Conservation (phyloP, 495 filamentous ascomycete genomes). For the Pyrenopolyporus hunteri region DNA sequence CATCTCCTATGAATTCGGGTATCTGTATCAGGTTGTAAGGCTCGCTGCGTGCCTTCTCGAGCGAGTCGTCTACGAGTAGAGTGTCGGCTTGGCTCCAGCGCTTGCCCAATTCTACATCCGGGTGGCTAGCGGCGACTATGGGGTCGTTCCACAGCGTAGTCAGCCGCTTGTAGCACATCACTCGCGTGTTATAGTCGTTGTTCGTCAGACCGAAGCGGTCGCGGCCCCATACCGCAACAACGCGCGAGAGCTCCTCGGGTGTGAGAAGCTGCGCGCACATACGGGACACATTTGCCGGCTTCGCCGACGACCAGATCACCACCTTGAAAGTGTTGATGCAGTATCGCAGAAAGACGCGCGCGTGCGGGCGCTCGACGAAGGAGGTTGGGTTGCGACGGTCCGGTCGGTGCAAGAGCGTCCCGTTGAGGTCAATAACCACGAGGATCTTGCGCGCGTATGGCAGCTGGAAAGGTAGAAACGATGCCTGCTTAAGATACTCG, state of each 20-base stretch:
- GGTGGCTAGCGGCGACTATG: constrained; percentile 59
- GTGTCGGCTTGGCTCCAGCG: constrained; percentile 86
- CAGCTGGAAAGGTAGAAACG: constrained; percentile 28
- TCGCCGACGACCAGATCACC: constrained; percentile 91
- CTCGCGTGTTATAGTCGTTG: constrained; percentile 68
- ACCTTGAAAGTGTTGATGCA: constrained; percentile 71
- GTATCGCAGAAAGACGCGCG: constrained; percentile 69
- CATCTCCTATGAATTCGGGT: constrained; percentile 70
- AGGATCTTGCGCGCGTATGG: constrained; percentile 59
- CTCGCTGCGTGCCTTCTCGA: constrained; percentile 77
- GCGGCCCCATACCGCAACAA: constrained; percentile 80
- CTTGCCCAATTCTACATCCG: constrained; percentile 38
- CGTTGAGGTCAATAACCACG: constrained; percentile 90
- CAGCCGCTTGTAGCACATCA: constrained; percentile 89
- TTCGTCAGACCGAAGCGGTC: constrained; percentile 72
- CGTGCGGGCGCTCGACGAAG: constrained; percentile 67
- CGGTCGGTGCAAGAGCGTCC: constrained; percentile 79
- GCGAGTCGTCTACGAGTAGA: constrained; percentile 83
- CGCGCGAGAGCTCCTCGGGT: constrained; percentile 42
- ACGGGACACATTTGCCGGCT: constrained; percentile 66
- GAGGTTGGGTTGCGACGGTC: constrained; percentile 49
- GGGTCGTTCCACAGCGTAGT: constrained; percentile 69
- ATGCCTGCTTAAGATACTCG: constrained; percentile 47
- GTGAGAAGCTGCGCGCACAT: constrained; percentile 66
- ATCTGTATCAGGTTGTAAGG: constrained; percentile 83